Percentiles rank a stretch among this genome's conserved stretches.
These are phyloP conservation scores for Colletotrichum cereale DNA, from an alignment of 2,329 filamentous ascomycete genomes.

Conservation along the genomic window DNA sequence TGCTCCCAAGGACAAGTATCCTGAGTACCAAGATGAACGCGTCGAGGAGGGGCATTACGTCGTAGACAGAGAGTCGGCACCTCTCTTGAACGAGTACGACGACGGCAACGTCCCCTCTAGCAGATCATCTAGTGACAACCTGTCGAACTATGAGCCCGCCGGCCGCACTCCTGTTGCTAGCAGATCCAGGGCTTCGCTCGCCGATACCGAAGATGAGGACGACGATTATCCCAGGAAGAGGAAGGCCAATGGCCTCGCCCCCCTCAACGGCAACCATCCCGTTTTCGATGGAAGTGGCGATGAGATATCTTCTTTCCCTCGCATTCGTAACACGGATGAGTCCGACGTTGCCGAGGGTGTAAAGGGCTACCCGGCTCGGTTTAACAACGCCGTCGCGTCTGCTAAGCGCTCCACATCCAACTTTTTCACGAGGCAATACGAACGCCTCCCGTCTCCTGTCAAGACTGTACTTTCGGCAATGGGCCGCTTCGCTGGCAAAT, in stretches of 20 bases:
- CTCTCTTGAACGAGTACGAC: conserved; percentile 60
- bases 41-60: conserved; percentile 71
- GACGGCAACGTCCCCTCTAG: conserved; percentile 52
- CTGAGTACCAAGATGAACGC: conserved; percentile 69
- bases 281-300: conserved; percentile 53
- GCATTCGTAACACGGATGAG: conserved; percentile 60
- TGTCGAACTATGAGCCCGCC: conserved; percentile 65
- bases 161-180: conserved; percentile 67
- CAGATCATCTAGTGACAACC: conserved; percentile 52
- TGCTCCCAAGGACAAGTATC: conserved; percentile 83
- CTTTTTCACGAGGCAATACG: conserved; percentile 47
- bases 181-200: conserved; percentile 62
- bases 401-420: conserved; percentile 44
- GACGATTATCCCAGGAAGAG: conserved; percentile 48
- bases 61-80: conserved; percentile 61
- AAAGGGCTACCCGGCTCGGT: conserved; percentile 55
- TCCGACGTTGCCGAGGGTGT: conserved; percentile 56
- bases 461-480: conserved; percentile 51
- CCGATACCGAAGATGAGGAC: conserved; percentile 62
- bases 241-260: conserved; percentile 41
- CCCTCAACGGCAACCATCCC: conserved; percentile 46
- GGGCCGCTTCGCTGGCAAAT: conserved; percentile 53
- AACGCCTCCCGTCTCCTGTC: conserved; percentile 56
- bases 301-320: conserved; percentile 74
- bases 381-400: conserved; percentile 47